phyloP scores from a whole-genome alignment of 23 red algal species.

The Gracilariopsis chorda region DNA sequence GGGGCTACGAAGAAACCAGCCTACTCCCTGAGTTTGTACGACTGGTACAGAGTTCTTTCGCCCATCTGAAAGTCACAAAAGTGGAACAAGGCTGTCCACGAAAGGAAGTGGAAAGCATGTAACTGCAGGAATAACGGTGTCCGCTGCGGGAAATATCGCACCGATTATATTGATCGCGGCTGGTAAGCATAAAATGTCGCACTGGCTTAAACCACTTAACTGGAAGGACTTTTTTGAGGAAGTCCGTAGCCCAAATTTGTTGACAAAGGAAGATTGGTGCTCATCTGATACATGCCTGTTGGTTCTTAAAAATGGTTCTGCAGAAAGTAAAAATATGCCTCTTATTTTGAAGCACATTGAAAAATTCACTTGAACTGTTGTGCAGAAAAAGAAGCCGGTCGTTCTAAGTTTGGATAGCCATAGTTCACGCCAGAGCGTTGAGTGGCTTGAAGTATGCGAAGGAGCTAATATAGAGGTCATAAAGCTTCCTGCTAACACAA shows the following conservation, averaged over 20 bases:
- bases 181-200: neutral
- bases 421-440: neutral
- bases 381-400: neutral
- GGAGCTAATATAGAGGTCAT: neutral
- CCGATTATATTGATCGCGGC: neutral
- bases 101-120: neutral
- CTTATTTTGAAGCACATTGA: neutral
- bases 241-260: neutral
- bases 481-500: neutral
- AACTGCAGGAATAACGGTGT: constrained; percentile 3
- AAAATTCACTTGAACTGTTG: neutral
- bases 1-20: constrained; percentile 15
- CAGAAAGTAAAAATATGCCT: neutral
- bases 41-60: neutral
- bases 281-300: neutral
- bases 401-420: neutral
- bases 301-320: neutral
- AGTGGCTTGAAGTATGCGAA: constrained; percentile 12
- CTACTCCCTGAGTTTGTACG: neutral
- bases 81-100: neutral
- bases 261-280: neutral
- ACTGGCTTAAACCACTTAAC: neutral
- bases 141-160: neutral
- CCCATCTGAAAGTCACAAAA: neutral
- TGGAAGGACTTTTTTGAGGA: neutral